Base-by-base conservation (phyloP, 495 filamentous ascomycete genomes). In the Cudoniella acicularis region DNA sequence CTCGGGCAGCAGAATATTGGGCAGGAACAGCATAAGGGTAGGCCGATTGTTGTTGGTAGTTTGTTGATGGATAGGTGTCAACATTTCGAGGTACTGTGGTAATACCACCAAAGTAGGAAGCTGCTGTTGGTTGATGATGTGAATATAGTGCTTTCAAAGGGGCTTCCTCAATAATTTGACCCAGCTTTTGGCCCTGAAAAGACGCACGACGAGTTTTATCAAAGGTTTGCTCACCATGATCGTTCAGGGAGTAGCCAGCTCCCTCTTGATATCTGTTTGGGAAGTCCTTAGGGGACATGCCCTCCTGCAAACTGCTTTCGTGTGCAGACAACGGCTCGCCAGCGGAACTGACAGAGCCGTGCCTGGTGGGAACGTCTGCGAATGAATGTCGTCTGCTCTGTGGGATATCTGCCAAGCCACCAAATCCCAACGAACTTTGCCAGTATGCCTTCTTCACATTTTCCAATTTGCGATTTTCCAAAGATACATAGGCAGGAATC, bases 351-450 rank as follows among this genome's bases (percentile, higher is more conserved):
- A 90, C 79, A 2, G 89, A 92, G 10, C 75, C 76, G 62, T 91
- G 86, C 26, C 89, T 77, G 36, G 84, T 83, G 1, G 85, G 85
- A 17, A 88, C 80, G 67, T 93, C 90, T n/a, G 92, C 93, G 70
- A 98, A 96, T n/a, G 94, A 98, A 72, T 98, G 94, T 2, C 94
- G 87, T 50, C 94, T 84, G 67, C 93, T 96, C 62, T 97, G 92
- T 25, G 89, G 83, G 17, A 86, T 75, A 52, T 93, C 89, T 18
- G 74, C 72, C 41, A 88, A 62, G 18, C 86, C 82, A 23, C 84
- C 86, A 67, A 95, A 96, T 0, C 88, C 89, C 20, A 91, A 84
- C 6, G 88, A 89, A 48, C 86, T 95, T 67, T 94, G 88, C 94
- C 94, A 98, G 59, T 88, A 85, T 16, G 84, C 86, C 68, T 89